Base-by-base conservation (phyloP, 1,139 yeast genomes). In the Nadsonia starkeyi-henricii region DNA sequence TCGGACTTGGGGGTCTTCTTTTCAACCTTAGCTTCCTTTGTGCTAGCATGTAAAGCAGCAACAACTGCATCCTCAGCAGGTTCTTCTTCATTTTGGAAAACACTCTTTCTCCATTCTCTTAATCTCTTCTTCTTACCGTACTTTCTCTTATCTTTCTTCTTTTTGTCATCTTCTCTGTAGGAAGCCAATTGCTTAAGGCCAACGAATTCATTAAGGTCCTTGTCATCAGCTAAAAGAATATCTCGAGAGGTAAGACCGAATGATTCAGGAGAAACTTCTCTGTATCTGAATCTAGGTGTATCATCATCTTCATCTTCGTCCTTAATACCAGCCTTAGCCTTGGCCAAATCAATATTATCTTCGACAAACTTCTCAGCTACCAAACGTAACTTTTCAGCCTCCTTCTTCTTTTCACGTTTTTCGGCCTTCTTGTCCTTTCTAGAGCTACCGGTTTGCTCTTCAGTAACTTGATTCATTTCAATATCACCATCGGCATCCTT, bases 161-260 rank as follows among this genome's bases (percentile, higher is more conserved):
- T 73, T 57, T 75, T 72, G 51, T 85, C 95, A 54, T 76, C 75
- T 21, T 88, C 78, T 62, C 96, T 77, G 64, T 85, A 93, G 26
- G 97, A 91, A 0, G 97, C 97, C 58, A 91, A 79, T 64, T 89
- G 89, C 70, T 91, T 91, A 57, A 93, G 70, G 15, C 96, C 94
- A 53, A 86, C 81, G 60, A 72, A 88, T 50, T 78, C 80, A 65
- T 91, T 91, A 63, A 93, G 73, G 48, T 83, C 85, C 53, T 75
- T 73, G 62, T 93, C 98, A 59, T 85, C 93, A 9, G 98, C 99
- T 52, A 85, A 68, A 48, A 93, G 70, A 47, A 93, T 91, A 59
- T 93, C 99, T 53, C 94, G 74, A 0, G 93, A 75, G 0, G 86
- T 74, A 49, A 93, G 73, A 9, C 97, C 97, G 67, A 78, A 93